Base-by-base conservation (phyloP, 495 filamentous ascomycete genomes). In the Aspergillus conjunctus region DNA sequence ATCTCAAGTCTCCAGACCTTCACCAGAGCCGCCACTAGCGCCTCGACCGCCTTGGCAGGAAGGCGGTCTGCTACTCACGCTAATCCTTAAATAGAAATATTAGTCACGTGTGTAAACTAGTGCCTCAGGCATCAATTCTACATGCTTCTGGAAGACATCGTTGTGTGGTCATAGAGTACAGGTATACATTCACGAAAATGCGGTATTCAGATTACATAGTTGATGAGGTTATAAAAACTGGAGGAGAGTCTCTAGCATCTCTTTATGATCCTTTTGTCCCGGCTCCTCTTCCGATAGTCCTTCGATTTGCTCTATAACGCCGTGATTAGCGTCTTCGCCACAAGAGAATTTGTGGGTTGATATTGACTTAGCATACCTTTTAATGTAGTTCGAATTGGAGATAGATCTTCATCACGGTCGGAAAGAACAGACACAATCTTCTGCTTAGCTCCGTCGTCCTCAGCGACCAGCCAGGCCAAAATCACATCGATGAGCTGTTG, bases 381-480 rank as follows among this genome's bases (percentile, higher is more conserved):
- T 41, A 98, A 73, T n/a, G 91, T 93, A 17, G 57, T 71, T 60
- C 72, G 84, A 31, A 97, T 71, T 22, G 86, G 77, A 6, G 63
- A 77, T 51, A 96, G 66, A 7, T 73, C 70, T 66, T 91, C 87
- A 60, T 90, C 89, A 6, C 85, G 78, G 56, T 90, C 88, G 30
- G 82, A 86, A 32, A 97, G 74, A 26, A 88, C 68, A 18, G 74
- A 75, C 22, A 79, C 62, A 18, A 97, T 85, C 72, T 83, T 89
- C 41, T 74, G 80, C 72, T 81, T 85, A 6, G 91, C 90, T 0
- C 91, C 92, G 48, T 85, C 85, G 68, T 98, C 95, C 72, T 99
- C 95, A 1, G 93, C 95, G 14, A 91, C 78, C 18, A 98, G 78
- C 95, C 95, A 99, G 20, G 94, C 91, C 39, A 98, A 69, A 37